Percentiles rank a stretch among this genome's conserved stretches.
These are phyloP conservation scores for Mikania micrantha DNA, from an alignment of 129 eudicot genomes.

Conservation along the genomic window DNA sequence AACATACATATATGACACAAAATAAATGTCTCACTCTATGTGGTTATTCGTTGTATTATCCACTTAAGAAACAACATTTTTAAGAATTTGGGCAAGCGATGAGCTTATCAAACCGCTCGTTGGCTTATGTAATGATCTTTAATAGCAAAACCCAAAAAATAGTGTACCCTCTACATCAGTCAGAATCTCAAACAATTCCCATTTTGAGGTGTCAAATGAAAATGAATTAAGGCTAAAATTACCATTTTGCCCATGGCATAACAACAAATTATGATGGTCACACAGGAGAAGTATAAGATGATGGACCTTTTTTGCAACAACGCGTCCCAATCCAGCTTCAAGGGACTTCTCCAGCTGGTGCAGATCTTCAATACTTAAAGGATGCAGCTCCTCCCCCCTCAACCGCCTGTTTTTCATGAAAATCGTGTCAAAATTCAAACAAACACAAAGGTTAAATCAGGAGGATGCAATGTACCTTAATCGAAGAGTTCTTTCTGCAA, in stretches of 20 bases:
- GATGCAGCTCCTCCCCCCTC: slow-evolving; percentile 94
- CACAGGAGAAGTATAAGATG: not conserved
- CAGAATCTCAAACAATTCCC: not conserved
- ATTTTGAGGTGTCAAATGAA: not conserved
- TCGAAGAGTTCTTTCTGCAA: slow-evolving; percentile 67
- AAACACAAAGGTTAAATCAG: not conserved
- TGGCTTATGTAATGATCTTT: not conserved
- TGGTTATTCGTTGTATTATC: not conserved
- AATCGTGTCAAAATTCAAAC: not conserved
- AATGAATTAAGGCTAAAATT: not conserved
- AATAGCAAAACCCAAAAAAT: too few species aligned
- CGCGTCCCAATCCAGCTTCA: slow-evolving; percentile 70
- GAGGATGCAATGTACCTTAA: slow-evolving; percentile 48
- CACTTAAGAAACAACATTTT: not conserved
- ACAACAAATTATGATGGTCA: slow-evolving; percentile 1
- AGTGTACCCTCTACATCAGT: too few species aligned
- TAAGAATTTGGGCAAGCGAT: not conserved
- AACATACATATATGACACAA: not conserved
- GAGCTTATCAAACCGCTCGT: not conserved
- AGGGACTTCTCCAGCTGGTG: slow-evolving; percentile 72
- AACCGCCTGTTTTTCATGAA: slow-evolving; percentile 49
- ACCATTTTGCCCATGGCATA: not conserved
- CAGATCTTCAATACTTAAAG: slow-evolving; percentile 62
- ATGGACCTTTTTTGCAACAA: slow-evolving; percentile 67
- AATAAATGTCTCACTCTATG: not conserved